Evolutionary conservation across 1,284 basidiomycete species (phyloP), one percentile per base, ranked within the genome.

Genomic region (Cerioporus squamosus): DNA sequence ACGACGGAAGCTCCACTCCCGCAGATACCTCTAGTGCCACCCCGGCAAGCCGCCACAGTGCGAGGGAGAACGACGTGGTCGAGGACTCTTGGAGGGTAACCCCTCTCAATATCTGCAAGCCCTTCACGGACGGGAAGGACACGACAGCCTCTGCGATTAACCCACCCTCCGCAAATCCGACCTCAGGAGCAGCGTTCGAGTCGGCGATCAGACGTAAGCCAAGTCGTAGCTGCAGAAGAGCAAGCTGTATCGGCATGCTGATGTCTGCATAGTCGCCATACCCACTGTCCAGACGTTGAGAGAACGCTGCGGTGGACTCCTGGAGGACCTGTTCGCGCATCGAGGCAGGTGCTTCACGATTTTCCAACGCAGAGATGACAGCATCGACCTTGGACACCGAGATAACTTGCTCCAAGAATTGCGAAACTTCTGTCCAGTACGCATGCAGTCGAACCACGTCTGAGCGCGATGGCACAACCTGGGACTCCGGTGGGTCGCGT

Each of bases 401-500:
- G 7, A 86, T 66, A 10, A 90, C 77, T 51, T 85, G 86, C n/a
- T 61, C 68, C 44, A 82, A 74, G 69, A 96, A 95, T 55, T 91
- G 85, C 5, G 80, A 75, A 6, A 95, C 81, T 71, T 98, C 96
- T 17, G 85, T 79, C 87, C 95, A 97, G 70, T 95, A 90, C 39
- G 85, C 79, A 47, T 88, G 86, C 6, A 98, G 77, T 3, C 82
- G 83, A 3, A 80, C 69, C 14, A 90, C 73, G 66, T 91, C 83
- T n/a, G 60, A 24, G 78, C 75, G 12, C 62, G 44, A 15, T n/a
- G 61, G 36, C 29, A 46, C 55, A 58, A 51, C 44, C 63, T 24
- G 36, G 76, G 62, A 40, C 72, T 44, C 50, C 55, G 42, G 61
- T 49, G 8, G 65, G 59, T 22, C 9, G 29, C 45, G 63, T 12